Base-by-base conservation (phyloP, 257 asterid genomes). In the Striga asiatica region DNA sequence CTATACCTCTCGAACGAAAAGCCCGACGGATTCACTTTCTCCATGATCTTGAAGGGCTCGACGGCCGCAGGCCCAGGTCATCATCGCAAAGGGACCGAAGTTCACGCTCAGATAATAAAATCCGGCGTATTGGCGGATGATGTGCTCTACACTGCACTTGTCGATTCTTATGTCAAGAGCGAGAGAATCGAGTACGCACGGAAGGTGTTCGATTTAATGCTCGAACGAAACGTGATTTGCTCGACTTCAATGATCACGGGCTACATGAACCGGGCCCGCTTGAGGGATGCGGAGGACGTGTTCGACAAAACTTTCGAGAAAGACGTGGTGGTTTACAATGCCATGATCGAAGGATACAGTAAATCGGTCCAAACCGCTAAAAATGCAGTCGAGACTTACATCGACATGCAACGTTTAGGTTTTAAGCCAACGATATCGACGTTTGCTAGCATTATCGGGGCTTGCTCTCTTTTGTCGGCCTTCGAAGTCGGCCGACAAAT, bases 331-430 rank as follows among this genome's bases (percentile, higher is more conserved):
- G 89, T 79, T 69, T 85, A 77, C 73, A 89, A 89, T 61, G 83
- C 95, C n/a, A 85, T 89, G 97, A 89, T 89, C n/a, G 97, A 89
- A 78, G 97, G 94, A 12, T 89, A 83, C 42, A 89, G 97, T 28
- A 79, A 75, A 70, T 76, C 80, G 5, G 71, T 83, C 54, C 81
- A 74, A 64, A 81, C 66, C 19, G 85, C 88, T 21, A 78, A 85
- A 71, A 79, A 74, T 72, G 89, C 91, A 1, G 62, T 89, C 27
- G 80, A 74, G 47, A 54, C 79, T 32, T 89, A 77, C 31, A 60
- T 85, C 24, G 73, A 55, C 32, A 89, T 89, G 95, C 85, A 83
- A 21, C 78, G 85, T 8, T 42, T 54, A 10, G 52, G 56, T 60
- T 83, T 80, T 56, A 66, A 49, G 61, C 93, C 95, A 19, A 85